Percentiles rank a stretch among this genome's conserved stretches.
Conservation (phyloP, 176 grass and related monocot species). For the Cenchrus purpureus region DNA sequence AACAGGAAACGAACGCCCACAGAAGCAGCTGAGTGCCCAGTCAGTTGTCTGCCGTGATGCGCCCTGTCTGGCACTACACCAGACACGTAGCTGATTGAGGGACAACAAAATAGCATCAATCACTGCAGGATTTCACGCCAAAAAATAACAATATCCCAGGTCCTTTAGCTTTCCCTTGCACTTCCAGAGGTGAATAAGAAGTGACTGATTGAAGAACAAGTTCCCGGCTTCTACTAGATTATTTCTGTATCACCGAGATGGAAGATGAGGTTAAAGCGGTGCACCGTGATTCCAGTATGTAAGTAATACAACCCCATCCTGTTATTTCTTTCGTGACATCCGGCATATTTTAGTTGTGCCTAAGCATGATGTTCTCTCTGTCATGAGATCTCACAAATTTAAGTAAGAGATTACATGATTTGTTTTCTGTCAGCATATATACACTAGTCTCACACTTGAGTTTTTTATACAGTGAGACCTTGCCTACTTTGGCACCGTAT, state of each 20-base stretch:
- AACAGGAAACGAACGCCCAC: neutral
- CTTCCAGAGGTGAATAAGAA: neutral
- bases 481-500: neutral
- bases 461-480: neutral
- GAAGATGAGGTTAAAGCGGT: neutral
- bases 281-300: neutral
- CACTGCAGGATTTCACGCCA: neutral
- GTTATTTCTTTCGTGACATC: neutral
- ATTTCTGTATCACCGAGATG: neutral
- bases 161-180: neutral
- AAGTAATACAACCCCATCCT: slow-evolving; percentile 10
- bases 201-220: neutral
- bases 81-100: neutral
- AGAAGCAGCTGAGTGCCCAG: neutral
- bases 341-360: neutral
- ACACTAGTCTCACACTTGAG: neutral
- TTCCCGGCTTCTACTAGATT: neutral
- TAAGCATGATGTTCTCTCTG: neutral
- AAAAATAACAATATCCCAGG: neutral
- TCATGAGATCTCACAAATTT: neutral
- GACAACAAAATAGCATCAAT: neutral
- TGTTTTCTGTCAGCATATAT: neutral
- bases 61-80: neutral
- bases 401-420: neutral
- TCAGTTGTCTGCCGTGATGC: neutral